phyloP scores from a whole-genome alignment of 2,329 filamentous ascomycete species.

The Aureobasidium vineae region DNA sequence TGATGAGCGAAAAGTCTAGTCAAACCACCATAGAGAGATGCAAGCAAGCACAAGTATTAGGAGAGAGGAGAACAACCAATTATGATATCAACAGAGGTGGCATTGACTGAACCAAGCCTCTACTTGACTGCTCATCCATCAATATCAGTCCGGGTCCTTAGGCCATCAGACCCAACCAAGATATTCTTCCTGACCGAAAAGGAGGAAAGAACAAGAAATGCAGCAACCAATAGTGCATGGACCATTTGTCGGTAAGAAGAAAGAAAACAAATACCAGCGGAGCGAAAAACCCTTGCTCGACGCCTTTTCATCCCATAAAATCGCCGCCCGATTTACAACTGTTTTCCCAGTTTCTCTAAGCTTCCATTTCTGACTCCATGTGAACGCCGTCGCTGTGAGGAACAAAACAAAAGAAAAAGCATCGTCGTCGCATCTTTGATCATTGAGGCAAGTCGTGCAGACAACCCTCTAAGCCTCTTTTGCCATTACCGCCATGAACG shows the following conservation, averaged over 20 bases:
- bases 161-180: not conserved
- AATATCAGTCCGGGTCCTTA: not conserved
- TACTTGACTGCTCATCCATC: not conserved
- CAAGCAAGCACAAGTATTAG: not conserved
- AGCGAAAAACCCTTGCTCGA: constrained; percentile 17
- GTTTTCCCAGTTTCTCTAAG: constrained; percentile 5
- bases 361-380: not conserved
- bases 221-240: not conserved
- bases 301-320: constrained; percentile 9
- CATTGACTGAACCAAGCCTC: not conserved
- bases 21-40: not conserved
- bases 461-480: not conserved
- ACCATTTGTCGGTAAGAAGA: not conserved
- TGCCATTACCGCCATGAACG: not conserved
- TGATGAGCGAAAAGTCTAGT: too few species aligned
- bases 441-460: not conserved
- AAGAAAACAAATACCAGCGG: not conserved
- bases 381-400: constrained; percentile 12
- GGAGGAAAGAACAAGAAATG: not conserved
- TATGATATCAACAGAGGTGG: not conserved
- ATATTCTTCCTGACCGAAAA: not conserved
- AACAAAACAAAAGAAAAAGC: not conserved
- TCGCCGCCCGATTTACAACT: not conserved
- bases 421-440: not conserved
- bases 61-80: not conserved